phyloP scores from a whole-genome alignment of 352 stramenopile genomes.

The Detonula confervacea region DNA sequence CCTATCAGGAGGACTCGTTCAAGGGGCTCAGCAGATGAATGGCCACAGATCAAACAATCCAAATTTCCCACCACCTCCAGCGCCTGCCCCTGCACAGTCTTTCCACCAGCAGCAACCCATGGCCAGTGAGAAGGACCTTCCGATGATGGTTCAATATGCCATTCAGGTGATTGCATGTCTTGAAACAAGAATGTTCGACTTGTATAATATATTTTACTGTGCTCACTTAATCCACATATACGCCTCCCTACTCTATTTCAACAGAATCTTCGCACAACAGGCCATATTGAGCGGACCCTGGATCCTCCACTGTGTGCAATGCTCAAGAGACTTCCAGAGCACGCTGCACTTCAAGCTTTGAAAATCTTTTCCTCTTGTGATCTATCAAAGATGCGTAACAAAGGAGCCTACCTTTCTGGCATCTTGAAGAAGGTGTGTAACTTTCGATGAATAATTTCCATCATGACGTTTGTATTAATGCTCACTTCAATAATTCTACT shows the following conservation, averaged over 20 bases:
- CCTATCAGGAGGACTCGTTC: no score
- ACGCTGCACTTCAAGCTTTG: slow-evolving; percentile 60
- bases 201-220: no score
- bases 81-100: no score
- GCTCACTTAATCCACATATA: no score
- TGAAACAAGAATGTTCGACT: no score
- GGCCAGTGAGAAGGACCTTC: slow-evolving; percentile 63
- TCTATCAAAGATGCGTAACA: slow-evolving; percentile 72
- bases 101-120: slow-evolving; percentile 37
- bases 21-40: no score
- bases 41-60: no score
- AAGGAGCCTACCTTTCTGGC: slow-evolving; percentile 70
- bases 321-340: slow-evolving; percentile 73
- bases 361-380: slow-evolving; percentile 75
- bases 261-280: slow-evolving; percentile 72
- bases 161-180: no score
- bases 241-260: slow-evolving; percentile 19
- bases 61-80: slow-evolving; percentile 24
- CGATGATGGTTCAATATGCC: slow-evolving; percentile 63
- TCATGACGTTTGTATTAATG: no score
- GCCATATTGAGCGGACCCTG: slow-evolving; percentile 65
- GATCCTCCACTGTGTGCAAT: slow-evolving; percentile 70
- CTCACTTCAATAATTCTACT: no score
- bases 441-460: no score
- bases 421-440: slow-evolving; percentile 76